Evolutionary conservation across 306 rosid genomes (phyloP).

Genomic region (Myrica gale): DNA sequence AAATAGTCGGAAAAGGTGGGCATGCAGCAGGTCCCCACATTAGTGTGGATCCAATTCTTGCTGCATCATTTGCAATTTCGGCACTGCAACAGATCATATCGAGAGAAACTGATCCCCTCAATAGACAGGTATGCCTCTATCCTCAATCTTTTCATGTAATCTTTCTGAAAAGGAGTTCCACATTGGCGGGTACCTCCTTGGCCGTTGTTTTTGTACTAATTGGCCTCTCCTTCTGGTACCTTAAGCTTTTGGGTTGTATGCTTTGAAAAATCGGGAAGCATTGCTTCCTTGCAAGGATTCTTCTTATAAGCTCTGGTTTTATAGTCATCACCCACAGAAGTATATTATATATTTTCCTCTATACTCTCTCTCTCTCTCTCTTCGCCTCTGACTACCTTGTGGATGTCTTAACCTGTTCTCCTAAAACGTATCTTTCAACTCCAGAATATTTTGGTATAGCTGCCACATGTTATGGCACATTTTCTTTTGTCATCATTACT

Average conservation of each 20-base stretch:
- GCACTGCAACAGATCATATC: conserved; percentile 73
- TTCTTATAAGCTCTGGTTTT: neutral
- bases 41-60: conserved; percentile 55
- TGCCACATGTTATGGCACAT: neutral
- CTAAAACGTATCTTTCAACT: neutral
- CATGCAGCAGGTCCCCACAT: conserved; percentile 60
- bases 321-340: neutral
- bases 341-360: conserved; percentile 1
- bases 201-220: neutral
- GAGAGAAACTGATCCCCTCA: conserved; percentile 64
- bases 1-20: conserved; percentile 56
- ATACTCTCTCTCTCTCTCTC: neutral
- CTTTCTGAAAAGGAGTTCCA: neutral
- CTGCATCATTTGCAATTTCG: conserved; percentile 61
- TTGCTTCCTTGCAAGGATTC: neutral
- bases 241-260: neutral
- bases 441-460: conserved; percentile 5
- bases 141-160: conserved; percentile 22
- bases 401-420: neutral
- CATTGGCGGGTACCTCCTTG: neutral
- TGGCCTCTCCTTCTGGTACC: neutral
- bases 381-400: too few species aligned
- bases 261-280: neutral
- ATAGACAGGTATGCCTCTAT: conserved; percentile 45
- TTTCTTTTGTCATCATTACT: neutral